Conservation (phyloP, 805 yeast species). For the Yarrowia phangngaensis region DNA sequence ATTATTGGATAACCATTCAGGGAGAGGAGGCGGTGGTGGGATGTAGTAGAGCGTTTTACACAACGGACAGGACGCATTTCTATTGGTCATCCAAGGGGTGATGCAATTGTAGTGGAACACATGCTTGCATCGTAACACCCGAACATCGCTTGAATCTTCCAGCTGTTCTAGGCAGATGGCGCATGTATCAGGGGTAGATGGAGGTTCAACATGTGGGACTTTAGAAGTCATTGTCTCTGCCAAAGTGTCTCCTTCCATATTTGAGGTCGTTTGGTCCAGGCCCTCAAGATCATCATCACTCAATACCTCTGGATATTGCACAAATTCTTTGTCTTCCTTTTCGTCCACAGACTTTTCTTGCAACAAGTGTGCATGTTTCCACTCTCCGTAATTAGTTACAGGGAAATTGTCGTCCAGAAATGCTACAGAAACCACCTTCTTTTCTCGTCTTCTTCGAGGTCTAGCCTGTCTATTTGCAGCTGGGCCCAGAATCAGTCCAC, state of each 20-base stretch:
- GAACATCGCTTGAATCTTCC: conserved; percentile 58
- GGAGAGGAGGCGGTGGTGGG: conserved; percentile 20
- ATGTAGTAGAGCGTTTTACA: conserved; percentile 65
- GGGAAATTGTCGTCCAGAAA: conserved; percentile 38
- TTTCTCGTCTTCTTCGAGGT: conserved; percentile 31
- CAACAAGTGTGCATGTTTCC: conserved; percentile 31
- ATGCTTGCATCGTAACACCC: conserved; percentile 78
- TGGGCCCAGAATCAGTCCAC: conserved; percentile 24
- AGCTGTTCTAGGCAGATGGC: conserved; percentile 72
- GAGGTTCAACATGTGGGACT: conserved; percentile 29
- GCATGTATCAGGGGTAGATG: conserved; percentile 55
- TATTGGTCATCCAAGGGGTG: conserved; percentile 73
- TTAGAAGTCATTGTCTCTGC: background rate
- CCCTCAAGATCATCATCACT: conserved; percentile 1
- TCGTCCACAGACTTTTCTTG: conserved; percentile 8
- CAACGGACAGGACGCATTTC: conserved; percentile 79
- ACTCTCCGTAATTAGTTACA: conserved; percentile 34
- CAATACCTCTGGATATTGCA: background rate
- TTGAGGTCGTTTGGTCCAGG: background rate
- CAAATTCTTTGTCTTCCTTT: conserved; percentile 1
- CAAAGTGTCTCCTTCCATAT: conserved; percentile 9
- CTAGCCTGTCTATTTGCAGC: conserved; percentile 29
- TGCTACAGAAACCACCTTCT: conserved; percentile 33
- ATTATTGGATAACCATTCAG: conserved; percentile 7
- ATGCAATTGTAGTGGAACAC: conserved; percentile 76